Percentiles rank a stretch among this genome's conserved stretches.
phyloP scores from a whole-genome alignment of 306 rosid genomes.

The Dryas octopetala region DNA sequence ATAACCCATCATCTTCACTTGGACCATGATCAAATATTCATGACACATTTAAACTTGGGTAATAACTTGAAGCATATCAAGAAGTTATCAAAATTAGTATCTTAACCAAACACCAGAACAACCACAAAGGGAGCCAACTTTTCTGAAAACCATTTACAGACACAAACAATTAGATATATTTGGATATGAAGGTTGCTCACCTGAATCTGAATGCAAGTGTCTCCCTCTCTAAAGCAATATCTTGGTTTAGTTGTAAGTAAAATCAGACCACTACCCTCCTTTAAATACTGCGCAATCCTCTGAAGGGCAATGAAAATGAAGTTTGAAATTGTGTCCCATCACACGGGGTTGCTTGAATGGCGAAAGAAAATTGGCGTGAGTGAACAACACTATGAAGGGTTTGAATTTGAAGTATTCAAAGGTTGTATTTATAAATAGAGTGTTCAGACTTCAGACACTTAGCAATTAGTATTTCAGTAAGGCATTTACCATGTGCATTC shows the following conservation, averaged over 20 bases:
- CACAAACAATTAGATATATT: not conserved
- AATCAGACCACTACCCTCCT: not conserved
- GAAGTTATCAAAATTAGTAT: not conserved
- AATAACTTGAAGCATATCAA: not conserved
- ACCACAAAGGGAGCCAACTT: not conserved
- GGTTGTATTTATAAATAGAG: not conserved
- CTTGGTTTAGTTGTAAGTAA: not conserved
- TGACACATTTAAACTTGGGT: not conserved
- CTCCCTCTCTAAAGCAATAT: not conserved
- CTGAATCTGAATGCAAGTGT: conserved; percentile 16
- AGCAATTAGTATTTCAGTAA: not conserved
- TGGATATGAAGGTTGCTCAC: conserved; percentile 20
- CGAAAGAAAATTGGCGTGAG: not conserved
- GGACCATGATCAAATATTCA: not conserved
- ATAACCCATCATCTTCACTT: not conserved
- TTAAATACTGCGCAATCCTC: conserved; percentile 23
- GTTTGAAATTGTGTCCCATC: not conserved
- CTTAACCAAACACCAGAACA: not conserved
- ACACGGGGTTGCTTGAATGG: conserved; percentile 33
- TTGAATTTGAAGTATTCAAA: conserved; percentile 39
- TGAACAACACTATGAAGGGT: conserved; percentile 16
- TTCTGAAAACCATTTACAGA: too few species aligned
- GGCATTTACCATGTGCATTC: not conserved
- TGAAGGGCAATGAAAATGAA: conserved; percentile 5
- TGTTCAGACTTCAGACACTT: not conserved